phyloP scores from a whole-genome alignment of 441 rosid species.

The Adansonia grandidieri region DNA sequence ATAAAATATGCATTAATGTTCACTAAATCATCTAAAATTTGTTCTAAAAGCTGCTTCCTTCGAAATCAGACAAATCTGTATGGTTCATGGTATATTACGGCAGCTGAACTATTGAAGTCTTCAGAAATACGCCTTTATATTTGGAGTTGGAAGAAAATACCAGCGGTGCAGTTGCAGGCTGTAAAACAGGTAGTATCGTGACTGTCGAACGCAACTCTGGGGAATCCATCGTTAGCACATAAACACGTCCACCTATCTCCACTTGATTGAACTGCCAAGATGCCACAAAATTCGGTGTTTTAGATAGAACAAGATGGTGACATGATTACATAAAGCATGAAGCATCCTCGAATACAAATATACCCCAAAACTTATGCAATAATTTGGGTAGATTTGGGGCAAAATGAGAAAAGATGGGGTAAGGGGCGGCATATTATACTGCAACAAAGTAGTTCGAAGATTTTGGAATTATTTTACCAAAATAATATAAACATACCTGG shows the following conservation, averaged over 20 bases:
- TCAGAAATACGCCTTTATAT: background rate
- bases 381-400: background rate
- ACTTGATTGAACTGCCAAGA: conserved; percentile 37
- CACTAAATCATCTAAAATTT: background rate
- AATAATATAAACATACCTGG: conserved; percentile 52
- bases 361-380: background rate
- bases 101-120: conserved; percentile 2
- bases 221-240: conserved; percentile 76
- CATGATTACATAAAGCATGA: background rate
- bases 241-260: conserved; percentile 66
- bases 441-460: background rate
- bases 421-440: background rate
- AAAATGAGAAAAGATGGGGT: background rate
- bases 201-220: conserved; percentile 51
- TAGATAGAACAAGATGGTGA: background rate
- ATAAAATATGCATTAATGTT: background rate
- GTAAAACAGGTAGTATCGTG: conserved; percentile 66
- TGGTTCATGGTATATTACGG: background rate
- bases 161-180: conserved; percentile 88
- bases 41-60: background rate
- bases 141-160: conserved; percentile 40
- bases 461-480: background rate
- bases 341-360: background rate
- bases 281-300: conserved; percentile 16
- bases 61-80: background rate